These are phyloP conservation scores for Tetradesmus lagerheimii DNA, from an alignment of 139 green algal genomes.

Conservation along the genomic window DNA sequence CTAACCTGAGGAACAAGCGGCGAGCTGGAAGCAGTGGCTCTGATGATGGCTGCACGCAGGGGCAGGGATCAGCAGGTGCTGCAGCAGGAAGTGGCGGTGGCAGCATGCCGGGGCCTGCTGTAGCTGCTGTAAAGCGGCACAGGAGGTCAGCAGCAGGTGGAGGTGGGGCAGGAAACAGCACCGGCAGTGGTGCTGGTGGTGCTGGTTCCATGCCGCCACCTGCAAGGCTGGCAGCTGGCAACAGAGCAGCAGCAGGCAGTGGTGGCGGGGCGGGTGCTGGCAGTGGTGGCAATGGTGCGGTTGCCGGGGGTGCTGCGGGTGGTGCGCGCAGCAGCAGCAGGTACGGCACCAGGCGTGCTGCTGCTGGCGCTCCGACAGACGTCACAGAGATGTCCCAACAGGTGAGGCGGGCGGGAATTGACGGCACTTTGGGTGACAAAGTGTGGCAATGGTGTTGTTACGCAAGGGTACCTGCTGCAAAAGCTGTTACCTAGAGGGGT, in stretches of 20 bases:
- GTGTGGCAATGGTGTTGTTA: no score
- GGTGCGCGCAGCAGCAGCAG: slow-evolving; percentile 8
- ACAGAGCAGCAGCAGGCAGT: neutral
- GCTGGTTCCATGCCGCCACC: neutral
- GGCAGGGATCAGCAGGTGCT: neutral
- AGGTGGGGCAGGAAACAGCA: neutral
- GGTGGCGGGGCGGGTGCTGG: no score
- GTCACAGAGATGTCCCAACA: slow-evolving; percentile 32
- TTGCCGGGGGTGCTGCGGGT: neutral
- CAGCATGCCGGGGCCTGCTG: neutral
- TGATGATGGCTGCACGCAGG: neutral
- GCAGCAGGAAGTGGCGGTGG: neutral
- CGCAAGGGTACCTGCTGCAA: no score
- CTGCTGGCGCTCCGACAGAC: neutral
- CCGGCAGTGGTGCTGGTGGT: neutral
- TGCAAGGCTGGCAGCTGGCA: neutral
- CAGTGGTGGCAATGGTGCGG: neutral
- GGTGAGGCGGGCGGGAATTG: neutral
- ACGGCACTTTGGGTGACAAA: no score
- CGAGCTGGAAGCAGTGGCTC: slow-evolving; percentile 13
- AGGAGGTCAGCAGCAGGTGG: neutral
- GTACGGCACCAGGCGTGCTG: slow-evolving; percentile 7
- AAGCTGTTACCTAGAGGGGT: neutral
- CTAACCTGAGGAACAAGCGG: neutral
- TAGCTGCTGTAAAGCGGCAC: slow-evolving; percentile 23